Evolutionary conservation across 139 green algal genomes (phyloP).

Genomic region (Auxenochlorella pyrenoidosa): DNA sequence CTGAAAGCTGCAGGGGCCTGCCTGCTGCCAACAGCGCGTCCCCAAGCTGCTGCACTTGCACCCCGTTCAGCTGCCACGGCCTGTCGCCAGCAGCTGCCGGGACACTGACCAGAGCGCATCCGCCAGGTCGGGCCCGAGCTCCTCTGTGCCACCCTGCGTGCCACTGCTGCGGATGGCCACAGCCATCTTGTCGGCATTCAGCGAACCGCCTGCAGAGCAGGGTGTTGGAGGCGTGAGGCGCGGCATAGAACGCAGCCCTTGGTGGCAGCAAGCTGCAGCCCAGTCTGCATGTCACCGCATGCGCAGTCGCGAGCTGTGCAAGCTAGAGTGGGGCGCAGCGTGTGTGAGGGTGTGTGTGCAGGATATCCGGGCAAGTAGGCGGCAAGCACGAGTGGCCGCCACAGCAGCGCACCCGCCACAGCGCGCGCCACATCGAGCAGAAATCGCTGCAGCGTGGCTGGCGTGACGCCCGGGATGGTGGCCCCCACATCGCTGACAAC

Average conservation of each 20-base stretch:
- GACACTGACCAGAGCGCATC: constrained; percentile 40
- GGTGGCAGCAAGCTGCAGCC: no score
- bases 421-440: constrained; percentile 43
- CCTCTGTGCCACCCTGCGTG: background rate
- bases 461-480: constrained; percentile 47
- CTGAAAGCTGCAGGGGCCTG: background rate
- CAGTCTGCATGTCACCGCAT: no score
- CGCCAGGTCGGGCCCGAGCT: constrained; percentile 2
- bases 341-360: no score
- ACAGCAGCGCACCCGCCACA: constrained; percentile 1
- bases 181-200: constrained; percentile 38
- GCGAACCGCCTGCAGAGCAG: constrained; percentile 7
- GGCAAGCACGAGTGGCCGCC: background rate
- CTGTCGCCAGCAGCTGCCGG: background rate
- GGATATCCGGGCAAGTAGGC: no score
- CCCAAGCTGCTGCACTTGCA: background rate
- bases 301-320: no score
- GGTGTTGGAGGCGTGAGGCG: background rate
- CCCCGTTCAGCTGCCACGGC: background rate
- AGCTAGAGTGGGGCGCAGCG: no score
- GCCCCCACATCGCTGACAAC: constrained; percentile 46
- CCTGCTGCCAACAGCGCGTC: background rate
- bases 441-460: constrained; percentile 32
- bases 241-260: no score
- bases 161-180: constrained; percentile 38